Base-by-base conservation (phyloP, 1,284 basidiomycete species). In the Cerioporus squamosus region DNA sequence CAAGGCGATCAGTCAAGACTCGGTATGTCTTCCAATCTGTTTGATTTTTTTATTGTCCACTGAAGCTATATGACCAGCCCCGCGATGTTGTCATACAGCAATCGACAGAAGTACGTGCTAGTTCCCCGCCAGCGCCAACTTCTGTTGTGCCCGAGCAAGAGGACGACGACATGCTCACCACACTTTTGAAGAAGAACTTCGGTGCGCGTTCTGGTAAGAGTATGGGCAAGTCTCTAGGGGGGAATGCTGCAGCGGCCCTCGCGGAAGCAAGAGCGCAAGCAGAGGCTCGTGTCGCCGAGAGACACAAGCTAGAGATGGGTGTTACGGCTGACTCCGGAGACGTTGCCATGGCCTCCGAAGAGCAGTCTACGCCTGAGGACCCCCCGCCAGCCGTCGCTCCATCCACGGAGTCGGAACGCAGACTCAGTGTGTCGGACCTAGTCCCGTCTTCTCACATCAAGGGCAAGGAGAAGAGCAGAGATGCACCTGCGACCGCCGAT, bases 231-330 rank as follows among this genome's bases (percentile, higher is more conserved):
- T 86, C 88, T n/a, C 68, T 88, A 6, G 86, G 86, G 45, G 82
- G 79, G 12, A 75, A 71, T n/a, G 81, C 82, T 12, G 84, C 80
- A 3, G 83, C 79, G 20, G 86, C 85, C 18, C 78, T 91, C 15
- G 88, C 87, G 8, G 86, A 90, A 72, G 88, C 88, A 10, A 78
- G 82, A 55, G 87, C 87, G 3, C 84, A 84, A 44, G 90, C 90
- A 5, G 86, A 91, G 69, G 88, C 85, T 5, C 80, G 82, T 56
- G 79, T 92, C 14, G 88, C 85, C 2, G 81, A 90, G 67, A 75
- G 87, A 44, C 75, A 82, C 62, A 82, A 83, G 69, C 71, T 76
- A 43, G 77, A 79, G 36, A 50, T 62, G 38, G 59, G 54, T 6
- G 55, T 54, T 0, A 24, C 52, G 12, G 31, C 48, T 6, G 55